Base-by-base conservation (phyloP, 441 rosid species). In the Syzygium syzygioides region DNA sequence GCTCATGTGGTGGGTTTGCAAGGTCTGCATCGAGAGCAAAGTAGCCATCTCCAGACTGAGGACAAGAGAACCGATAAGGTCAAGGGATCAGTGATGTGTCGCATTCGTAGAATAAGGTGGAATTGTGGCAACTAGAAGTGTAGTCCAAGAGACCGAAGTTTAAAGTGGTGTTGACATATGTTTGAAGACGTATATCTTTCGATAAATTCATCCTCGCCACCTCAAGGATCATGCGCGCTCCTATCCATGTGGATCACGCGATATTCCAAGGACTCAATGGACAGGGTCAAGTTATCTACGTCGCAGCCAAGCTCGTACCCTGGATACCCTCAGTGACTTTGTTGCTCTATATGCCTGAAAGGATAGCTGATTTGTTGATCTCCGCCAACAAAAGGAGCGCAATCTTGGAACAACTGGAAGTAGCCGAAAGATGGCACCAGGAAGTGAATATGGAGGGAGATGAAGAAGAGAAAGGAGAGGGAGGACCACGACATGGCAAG, bases 331-430 rank as follows among this genome's bases (percentile, higher is more conserved):
- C 68, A 60, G 4, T 60, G 0, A 6, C 4, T 28, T 0, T 4
- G 9, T 28, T 0, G 68, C 2, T 6, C 7, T 0, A 1, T 6
- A 28, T 1, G 0, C 34, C 18, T 28, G 4, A 60, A 60, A 14
- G 68, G 68, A 60, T 60, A 60, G 32, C 34, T 60, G 68, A 60
- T 6, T 28, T 60, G 4, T 60, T 28, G 68, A 14, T 3, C 18
- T 14, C 68, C 34, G 2, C 68, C 28, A 28, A 0, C 1, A 60
- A 0, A 28, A 3, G 68, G 68, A 28, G 2, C 68, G 4, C 68
- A n/a, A 0, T 60, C 19, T 60, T 6, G 0, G 68, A 60, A 60
- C 4, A 0, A 34, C 14, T 0, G 18, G 32, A 60, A 60, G 0
- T 0, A 0, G 32, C 9, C 1, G 4, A 19, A 6, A 60, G 66